A percentile compares a stretch with the other conserved stretches of the same genome.
These are phyloP conservation scores for Rhynchosporium agropyri DNA, from an alignment of 2,329 filamentous ascomycete genomes.

Conservation along the genomic window DNA sequence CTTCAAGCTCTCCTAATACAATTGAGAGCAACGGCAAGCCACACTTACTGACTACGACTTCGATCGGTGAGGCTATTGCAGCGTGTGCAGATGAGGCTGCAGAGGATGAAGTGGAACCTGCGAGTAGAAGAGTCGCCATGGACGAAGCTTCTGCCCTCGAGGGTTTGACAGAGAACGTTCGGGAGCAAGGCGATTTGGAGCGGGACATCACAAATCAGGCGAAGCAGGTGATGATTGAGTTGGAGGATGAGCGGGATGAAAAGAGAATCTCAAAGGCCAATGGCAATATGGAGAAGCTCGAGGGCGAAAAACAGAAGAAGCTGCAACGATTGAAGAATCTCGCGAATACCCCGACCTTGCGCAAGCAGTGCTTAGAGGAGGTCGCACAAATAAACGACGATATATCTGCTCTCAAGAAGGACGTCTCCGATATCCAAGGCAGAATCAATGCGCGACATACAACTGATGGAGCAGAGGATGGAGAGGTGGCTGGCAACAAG, in stretches of 20 bases:
- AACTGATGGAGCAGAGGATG: slow-evolving; percentile 50
- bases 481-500: slow-evolving; percentile 53
- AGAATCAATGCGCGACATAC: slow-evolving; percentile 77
- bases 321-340: slow-evolving; percentile 59
- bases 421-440: slow-evolving; percentile 77
- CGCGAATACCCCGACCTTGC: slow-evolving; percentile 51
- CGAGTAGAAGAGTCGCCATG: slow-evolving; percentile 18
- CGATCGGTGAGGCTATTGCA: slow-evolving; percentile 35
- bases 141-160: slow-evolving; percentile 49
- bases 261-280: slow-evolving; percentile 63
- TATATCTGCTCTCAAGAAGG: slow-evolving; percentile 58
- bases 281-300: slow-evolving; percentile 59
- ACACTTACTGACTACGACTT: slow-evolving; percentile 29
- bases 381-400: slow-evolving; percentile 36
- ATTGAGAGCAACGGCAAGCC: slow-evolving; percentile 22
- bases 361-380: slow-evolving; percentile 48
- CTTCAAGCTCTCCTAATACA: slow-evolving; percentile 15
- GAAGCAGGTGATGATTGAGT: slow-evolving; percentile 60
- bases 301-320: slow-evolving; percentile 64
- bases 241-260: slow-evolving; percentile 64
- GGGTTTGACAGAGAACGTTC: slow-evolving; percentile 68
- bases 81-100: slow-evolving; percentile 30
- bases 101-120: slow-evolving; percentile 18
- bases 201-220: slow-evolving; percentile 75
- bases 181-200: slow-evolving; percentile 88